Evolutionary conservation across 2,329 filamentous ascomycete species (phyloP), one percentile per base, ranked within the genome.

Genomic region (Rutstroemia sp.): DNA sequence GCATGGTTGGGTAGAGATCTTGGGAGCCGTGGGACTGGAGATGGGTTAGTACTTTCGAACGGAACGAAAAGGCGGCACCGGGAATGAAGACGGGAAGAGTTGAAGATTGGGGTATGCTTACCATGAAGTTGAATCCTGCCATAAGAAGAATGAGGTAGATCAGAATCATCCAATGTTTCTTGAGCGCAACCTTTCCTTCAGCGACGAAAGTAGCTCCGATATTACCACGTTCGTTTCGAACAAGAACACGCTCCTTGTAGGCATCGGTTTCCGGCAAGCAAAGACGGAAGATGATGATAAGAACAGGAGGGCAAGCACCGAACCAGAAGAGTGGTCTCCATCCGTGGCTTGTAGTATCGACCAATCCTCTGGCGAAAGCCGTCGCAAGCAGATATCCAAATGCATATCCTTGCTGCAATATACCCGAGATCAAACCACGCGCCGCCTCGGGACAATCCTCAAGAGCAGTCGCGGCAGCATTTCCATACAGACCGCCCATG

Each of bases 251-350:
- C 67, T 87, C 81, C 47, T 76, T 77, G 71, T 87, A 95, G 0
- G 84, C 80, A 47, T 87, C 73, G 0, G 90, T 95, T 74, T 96
- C 91, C 5, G 88, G 87, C 1, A 96, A 78, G 69, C 79, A 82
- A 21, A 92, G 74, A 37, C 91, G 86, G 76, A 88, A 90, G 54
- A 83, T 66, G 67, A 95, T 95, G 71, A 95, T 86, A 34, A 95
- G 71, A 2, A 91, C 78, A 0, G 91, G 91, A 0, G 89, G 88
- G 39, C 85, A 81, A 5, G 90, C 89, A 12, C 86, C 90, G 70
- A 95, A 95, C 90, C 91, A 96, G 76, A 85, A 95, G 0, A 95
- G 76, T 0, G 90, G 89, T 7, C 91, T 79, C 91, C 91, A 96
- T 52, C 79, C 84, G 67, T 95, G 86, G 1, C 82, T 71, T 0